phyloP scores from a whole-genome alignment of 2,329 filamentous ascomycete species.

The Cylindrodendrum hubeiense region DNA sequence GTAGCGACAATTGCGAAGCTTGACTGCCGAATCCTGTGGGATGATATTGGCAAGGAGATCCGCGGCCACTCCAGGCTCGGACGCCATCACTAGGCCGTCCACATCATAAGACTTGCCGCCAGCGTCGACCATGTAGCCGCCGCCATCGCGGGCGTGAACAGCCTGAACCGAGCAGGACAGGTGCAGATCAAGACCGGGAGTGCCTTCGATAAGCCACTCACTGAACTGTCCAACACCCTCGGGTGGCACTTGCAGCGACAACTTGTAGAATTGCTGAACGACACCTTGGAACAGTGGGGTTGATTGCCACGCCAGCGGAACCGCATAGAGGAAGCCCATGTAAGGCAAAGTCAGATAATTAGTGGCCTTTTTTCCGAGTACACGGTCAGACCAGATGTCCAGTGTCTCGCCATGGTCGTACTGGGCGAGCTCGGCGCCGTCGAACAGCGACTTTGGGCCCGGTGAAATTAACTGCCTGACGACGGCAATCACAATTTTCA shows the following conservation, averaged over 20 bases:
- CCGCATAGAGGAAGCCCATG: constrained; percentile 1
- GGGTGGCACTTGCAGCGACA: constrained; percentile 1
- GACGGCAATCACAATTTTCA: background rate
- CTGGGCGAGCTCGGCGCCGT: background rate
- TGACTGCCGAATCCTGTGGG: background rate
- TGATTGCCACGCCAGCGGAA: background rate
- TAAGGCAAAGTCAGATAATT: background rate
- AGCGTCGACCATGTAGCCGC: constrained; percentile 2
- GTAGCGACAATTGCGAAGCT: constrained; percentile 2
- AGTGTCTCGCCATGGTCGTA: constrained; percentile 2
- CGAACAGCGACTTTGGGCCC: constrained; percentile 1
- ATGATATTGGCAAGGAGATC: background rate
- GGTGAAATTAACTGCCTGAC: background rate
- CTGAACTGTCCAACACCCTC: constrained; percentile 1
- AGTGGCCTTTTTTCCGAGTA: background rate
- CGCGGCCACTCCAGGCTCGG: constrained; percentile 1
- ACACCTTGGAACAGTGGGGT: constrained; percentile 1
- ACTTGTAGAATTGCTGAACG: constrained; percentile 4
- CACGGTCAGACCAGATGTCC: background rate
- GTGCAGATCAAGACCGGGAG: background rate
- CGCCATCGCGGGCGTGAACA: background rate
- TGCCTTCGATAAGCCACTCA: constrained; percentile 1
- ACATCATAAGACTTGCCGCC: background rate
- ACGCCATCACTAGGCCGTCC: background rate
- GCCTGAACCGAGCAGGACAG: background rate